A percentile compares a stretch with the other conserved stretches of the same genome.
Evolutionary conservation across 305 asterid genomes (phyloP).

Genomic region (Fraxinus xanthoxyloides): DNA sequence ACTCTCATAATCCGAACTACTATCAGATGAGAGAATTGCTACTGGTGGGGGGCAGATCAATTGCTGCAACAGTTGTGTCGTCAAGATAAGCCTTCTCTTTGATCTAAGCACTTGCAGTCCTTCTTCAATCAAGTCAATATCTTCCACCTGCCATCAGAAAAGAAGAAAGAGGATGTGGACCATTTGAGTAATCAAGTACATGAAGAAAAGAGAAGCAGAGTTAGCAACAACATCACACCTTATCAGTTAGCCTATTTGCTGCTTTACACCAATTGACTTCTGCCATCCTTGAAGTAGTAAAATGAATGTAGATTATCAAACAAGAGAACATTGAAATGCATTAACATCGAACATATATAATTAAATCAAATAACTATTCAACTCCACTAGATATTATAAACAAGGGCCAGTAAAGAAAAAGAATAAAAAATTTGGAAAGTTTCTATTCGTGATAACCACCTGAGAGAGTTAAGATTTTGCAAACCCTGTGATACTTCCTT

Average conservation of each 20-base stretch:
- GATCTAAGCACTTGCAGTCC: slow-evolving; percentile 41
- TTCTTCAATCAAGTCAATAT: slow-evolving; percentile 48
- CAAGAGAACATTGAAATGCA: not conserved
- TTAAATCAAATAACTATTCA: slow-evolving; percentile 2
- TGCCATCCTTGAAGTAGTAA: slow-evolving; percentile 46
- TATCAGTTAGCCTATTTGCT: slow-evolving; percentile 45
- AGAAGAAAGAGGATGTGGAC: slow-evolving; percentile 6
- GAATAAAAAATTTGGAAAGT: not conserved
- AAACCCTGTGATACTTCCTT: slow-evolving; percentile 56
- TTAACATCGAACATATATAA: not conserved
- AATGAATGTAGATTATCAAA: slow-evolving; percentile 24
- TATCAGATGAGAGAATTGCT: slow-evolving; percentile 45
- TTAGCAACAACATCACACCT: slow-evolving; percentile 43
- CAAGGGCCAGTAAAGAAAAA: not conserved
- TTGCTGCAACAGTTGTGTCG: slow-evolving; percentile 80
- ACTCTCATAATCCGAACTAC: slow-evolving; percentile 35
- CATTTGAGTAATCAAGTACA: slow-evolving; percentile 1
- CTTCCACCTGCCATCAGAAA: slow-evolving; percentile 47
- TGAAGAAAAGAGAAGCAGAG: slow-evolving; percentile 15
- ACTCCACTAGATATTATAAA: not conserved
- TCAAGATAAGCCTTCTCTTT: slow-evolving; percentile 61
- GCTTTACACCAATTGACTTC: slow-evolving; percentile 64
- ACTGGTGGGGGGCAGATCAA: slow-evolving; percentile 53
- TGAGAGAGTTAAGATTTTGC: slow-evolving; percentile 40
- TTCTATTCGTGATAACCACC: slow-evolving; percentile 37